These are phyloP conservation scores for Beta vulgaris DNA, from an alignment of 148 eudicot species.

Conservation along the genomic window DNA sequence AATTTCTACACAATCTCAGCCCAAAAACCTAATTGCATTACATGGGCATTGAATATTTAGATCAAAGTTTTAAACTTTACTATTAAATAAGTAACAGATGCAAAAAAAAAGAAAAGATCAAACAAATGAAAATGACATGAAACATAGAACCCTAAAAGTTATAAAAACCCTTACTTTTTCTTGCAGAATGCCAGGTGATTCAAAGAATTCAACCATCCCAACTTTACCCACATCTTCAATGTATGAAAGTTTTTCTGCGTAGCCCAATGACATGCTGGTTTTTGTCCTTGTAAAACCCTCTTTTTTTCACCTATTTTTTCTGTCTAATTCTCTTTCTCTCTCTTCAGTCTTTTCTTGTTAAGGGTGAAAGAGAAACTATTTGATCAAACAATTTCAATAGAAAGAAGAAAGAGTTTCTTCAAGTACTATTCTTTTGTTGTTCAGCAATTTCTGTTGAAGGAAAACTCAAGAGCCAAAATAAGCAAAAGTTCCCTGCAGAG, in stretches of 20 bases:
- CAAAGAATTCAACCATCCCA: conserved; percentile 78
- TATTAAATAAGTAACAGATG: neutral
- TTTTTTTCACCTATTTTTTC: neutral
- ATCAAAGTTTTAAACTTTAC: conserved; percentile 27
- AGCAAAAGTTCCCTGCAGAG: conserved; percentile 20
- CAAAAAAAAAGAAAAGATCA: conserved; percentile 13
- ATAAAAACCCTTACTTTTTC: conserved; percentile 44
- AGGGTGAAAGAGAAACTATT: neutral
- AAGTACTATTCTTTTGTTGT: conserved; percentile 3
- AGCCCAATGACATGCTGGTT: conserved; percentile 68
- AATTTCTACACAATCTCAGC: conserved; percentile 4
- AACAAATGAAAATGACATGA: conserved; percentile 13
- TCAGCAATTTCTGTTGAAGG: neutral
- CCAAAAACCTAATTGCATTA: conserved; percentile 28
- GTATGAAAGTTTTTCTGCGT: conserved; percentile 79
- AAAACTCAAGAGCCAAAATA: conserved; percentile 18
- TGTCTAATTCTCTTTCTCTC: neutral
- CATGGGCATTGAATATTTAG: conserved; percentile 21
- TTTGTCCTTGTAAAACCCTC: conserved; percentile 8
- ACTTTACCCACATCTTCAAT: conserved; percentile 84
- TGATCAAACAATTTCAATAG: conserved; percentile 9
- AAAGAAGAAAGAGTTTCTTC: neutral
- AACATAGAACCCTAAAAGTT: neutral
- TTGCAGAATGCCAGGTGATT: conserved; percentile 50
- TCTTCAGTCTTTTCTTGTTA: neutral